phyloP scores from a whole-genome alignment of 176 grass and related monocot genomes.

The Zoysia pacifica region DNA sequence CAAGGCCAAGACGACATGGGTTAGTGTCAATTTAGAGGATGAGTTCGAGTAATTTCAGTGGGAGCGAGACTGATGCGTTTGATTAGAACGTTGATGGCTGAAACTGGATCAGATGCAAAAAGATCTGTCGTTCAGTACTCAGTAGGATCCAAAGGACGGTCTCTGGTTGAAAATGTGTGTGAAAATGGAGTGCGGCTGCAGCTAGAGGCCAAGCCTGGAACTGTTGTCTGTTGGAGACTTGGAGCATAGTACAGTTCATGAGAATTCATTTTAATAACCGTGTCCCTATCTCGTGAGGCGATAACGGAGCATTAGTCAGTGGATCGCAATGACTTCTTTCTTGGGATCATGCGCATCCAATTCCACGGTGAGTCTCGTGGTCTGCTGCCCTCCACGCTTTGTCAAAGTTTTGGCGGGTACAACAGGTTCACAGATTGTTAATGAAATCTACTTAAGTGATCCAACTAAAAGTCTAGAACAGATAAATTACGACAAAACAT shows the following conservation, averaged over 20 bases:
- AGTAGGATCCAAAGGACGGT: slow-evolving; percentile 11
- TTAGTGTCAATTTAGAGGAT: slow-evolving; percentile 24
- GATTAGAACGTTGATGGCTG: not conserved
- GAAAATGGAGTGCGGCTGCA: slow-evolving; percentile 14
- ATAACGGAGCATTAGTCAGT: slow-evolving; percentile 36
- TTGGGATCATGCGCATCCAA: not conserved
- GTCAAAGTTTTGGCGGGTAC: slow-evolving; percentile 14
- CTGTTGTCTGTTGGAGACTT: not conserved
- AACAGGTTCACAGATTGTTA: not conserved
- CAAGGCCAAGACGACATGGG: too few species aligned
- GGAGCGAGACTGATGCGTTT: not conserved
- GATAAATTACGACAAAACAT: not conserved
- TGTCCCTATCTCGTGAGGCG: slow-evolving; percentile 18
- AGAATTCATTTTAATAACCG: not conserved
- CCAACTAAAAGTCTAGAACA: not conserved
- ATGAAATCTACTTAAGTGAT: not conserved
- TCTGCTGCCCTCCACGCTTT: not conserved
- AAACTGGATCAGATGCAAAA: too few species aligned
- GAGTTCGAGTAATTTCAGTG: slow-evolving; percentile 2
- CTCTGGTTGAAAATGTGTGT: not conserved
- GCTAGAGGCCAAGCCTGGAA: slow-evolving; percentile 28
- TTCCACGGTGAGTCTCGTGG: slow-evolving; percentile 29
- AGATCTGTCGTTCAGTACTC: too few species aligned
- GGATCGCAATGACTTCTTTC: slow-evolving; percentile 8
- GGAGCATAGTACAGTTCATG: not conserved